Percentiles rank a stretch among this genome's conserved stretches.
phyloP scores from a whole-genome alignment of 73 alveolate species.

The Stentor roeselii region DNA sequence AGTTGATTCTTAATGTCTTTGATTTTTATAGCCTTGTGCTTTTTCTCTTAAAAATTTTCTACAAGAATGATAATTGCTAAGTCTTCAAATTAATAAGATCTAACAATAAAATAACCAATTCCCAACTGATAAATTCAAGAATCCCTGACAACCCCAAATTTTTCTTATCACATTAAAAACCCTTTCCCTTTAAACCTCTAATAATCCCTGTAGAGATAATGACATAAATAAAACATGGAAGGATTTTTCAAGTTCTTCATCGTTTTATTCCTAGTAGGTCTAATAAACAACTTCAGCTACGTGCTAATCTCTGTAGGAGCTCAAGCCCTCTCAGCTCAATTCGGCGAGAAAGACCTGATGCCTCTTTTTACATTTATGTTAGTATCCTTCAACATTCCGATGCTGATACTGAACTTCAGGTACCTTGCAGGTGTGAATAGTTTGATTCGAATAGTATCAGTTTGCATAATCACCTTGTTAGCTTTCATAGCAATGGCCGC shows the following conservation, averaged over 20 bases:
- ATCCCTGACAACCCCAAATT: too few relatives aligned
- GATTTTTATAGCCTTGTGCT: too few relatives aligned
- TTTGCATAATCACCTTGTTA: conserved; percentile 12
- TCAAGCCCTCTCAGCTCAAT: conserved; percentile 40
- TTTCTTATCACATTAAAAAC: too few relatives aligned
- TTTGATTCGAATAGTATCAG: background rate
- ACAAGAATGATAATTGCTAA: too few relatives aligned
- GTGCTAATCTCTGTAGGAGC: conserved; percentile 57
- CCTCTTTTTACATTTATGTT: conserved; percentile 42
- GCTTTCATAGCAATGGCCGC: conserved; percentile 21
- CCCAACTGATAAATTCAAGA: too few relatives aligned
- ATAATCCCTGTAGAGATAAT: background rate
- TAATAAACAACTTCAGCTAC: conserved; percentile 55
- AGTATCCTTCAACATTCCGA: background rate
- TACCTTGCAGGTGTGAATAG: conserved; percentile 1
- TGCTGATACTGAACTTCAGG: conserved; percentile 6
- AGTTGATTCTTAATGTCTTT: too few relatives aligned
- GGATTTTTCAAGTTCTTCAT: conserved; percentile 20
- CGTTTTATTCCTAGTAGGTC: conserved; percentile 41
- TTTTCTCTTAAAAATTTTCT: too few relatives aligned
- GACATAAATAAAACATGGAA: background rate
- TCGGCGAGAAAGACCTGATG: conserved; percentile 46
- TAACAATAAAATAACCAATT: too few relatives aligned
- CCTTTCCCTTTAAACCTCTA: too few relatives aligned
- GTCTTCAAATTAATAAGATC: too few relatives aligned